Conservation (phyloP, 139 green algal species). For the Chlamydomonas sphaeroides region DNA sequence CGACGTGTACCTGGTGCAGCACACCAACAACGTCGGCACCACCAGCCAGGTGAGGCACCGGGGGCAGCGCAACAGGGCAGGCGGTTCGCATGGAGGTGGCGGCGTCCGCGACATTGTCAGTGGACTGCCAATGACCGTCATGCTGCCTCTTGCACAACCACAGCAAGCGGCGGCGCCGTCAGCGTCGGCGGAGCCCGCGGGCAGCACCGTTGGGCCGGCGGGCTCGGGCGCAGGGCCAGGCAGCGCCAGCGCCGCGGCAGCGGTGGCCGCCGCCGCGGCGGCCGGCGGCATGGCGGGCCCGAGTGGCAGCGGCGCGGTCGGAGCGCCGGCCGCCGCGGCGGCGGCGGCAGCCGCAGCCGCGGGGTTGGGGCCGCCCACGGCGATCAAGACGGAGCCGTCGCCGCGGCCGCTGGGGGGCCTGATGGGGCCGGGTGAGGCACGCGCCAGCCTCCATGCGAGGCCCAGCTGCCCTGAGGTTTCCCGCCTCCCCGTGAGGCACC, state of each 20-base stretch:
- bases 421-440: too few relatives aligned
- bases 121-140: background rate
- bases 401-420: background rate
- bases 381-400: background rate
- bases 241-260: background rate
- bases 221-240: background rate
- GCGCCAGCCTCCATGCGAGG: too few relatives aligned
- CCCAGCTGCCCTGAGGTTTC: too few relatives aligned
- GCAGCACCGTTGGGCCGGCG: conserved; percentile 24
- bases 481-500: too few relatives aligned
- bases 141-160: background rate
- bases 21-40: conserved; percentile 36
- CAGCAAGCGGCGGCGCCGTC: conserved; percentile 11
- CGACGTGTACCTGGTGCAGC: conserved; percentile 79
- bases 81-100: background rate
- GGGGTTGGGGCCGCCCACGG: conserved; percentile 19
- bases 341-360: background rate
- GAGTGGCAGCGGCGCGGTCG: background rate
- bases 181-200: conserved; percentile 11
- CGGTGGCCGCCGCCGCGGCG: background rate
- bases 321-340: background rate
- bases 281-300: background rate
- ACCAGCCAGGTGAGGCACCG: too few relatives aligned
- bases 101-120: conserved; percentile 60
- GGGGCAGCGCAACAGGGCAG: too few relatives aligned